Percentiles rank a stretch among this genome's conserved stretches.
phyloP scores from a whole-genome alignment of 257 asterid genomes.

The Mentha longifolia region DNA sequence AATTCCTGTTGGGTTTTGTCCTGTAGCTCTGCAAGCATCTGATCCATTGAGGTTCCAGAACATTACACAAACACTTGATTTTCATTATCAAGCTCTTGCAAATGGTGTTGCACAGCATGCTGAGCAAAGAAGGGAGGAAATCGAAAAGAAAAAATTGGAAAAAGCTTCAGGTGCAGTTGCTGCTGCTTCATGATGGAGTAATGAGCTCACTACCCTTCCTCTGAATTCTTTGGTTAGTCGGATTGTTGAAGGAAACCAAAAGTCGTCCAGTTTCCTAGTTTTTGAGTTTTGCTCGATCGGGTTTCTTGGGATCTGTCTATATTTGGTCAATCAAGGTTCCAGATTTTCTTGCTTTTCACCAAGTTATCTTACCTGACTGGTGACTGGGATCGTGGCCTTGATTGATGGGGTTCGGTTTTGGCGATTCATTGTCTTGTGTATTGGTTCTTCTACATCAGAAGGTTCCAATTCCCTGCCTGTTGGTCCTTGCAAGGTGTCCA shows the following conservation, averaged over 20 bases:
- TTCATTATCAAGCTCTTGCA: constrained; percentile 86
- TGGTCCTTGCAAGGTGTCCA: constrained; percentile 30
- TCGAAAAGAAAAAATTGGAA: constrained; percentile 78
- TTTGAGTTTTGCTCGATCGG: constrained; percentile 39
- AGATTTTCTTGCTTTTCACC: constrained; percentile 13
- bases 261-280: constrained; percentile 33
- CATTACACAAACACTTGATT: constrained; percentile 81
- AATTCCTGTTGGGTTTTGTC: constrained; percentile 4
- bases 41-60: constrained; percentile 89
- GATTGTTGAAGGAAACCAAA: constrained; percentile 41
- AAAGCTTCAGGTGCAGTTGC: constrained; percentile 59
- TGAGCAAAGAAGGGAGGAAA: constrained; percentile 72
- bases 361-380: constrained; percentile 22
- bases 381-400: constrained; percentile 39
- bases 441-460: constrained; percentile 48
- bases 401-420: constrained; percentile 35
- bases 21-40: constrained; percentile 78
- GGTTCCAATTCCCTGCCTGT: constrained; percentile 35
- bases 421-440: constrained; percentile 26
- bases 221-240: constrained; percentile 47
- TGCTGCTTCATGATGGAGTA: constrained; percentile 49
- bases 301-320: constrained; percentile 36
- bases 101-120: constrained; percentile 97
- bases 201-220: constrained; percentile 29
- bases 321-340: constrained; percentile 38